Conservation (phyloP, 2,329 filamentous ascomycete genomes). For the Aspergillus tubingensis region DNA sequence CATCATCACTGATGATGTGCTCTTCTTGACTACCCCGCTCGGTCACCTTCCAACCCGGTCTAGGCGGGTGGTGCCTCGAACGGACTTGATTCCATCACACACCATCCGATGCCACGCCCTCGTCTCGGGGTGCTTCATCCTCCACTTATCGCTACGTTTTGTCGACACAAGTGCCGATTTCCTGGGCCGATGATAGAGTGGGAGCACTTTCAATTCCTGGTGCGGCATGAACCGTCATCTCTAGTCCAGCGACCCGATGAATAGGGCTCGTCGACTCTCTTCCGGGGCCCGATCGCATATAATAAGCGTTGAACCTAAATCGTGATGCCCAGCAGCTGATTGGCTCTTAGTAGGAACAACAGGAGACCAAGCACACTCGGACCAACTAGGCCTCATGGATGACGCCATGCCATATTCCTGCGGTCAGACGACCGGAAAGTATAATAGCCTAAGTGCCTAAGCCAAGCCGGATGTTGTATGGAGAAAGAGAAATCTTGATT, state of each 20-base stretch:
- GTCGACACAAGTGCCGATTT: background rate
- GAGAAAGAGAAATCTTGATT: background rate
- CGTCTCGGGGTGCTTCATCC: background rate
- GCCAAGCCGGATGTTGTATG: background rate
- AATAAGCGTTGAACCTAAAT: background rate
- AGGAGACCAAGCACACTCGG: background rate
- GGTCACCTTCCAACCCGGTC: background rate
- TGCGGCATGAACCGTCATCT: background rate
- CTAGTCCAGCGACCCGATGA: background rate
- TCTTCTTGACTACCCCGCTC: background rate
- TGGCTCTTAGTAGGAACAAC: background rate
- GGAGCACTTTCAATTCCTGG: background rate
- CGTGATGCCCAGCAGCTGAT: background rate
- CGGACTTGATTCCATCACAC: background rate
- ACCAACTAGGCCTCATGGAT: background rate
- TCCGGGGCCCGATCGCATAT: background rate
- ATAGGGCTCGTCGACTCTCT: background rate
- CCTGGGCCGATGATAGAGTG: background rate
- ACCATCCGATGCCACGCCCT: background rate
- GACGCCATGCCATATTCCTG: background rate
- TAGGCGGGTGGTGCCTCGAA: background rate
- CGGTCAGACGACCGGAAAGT: background rate
- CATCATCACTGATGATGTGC: too few relatives aligned
- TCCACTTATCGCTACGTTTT: background rate
- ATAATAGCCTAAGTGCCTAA: background rate